Percentiles rank a stretch among this genome's conserved stretches.
Evolutionary conservation across 768 basidiomycete species (phyloP).

Genomic region (Phanerochaete carnosa): DNA sequence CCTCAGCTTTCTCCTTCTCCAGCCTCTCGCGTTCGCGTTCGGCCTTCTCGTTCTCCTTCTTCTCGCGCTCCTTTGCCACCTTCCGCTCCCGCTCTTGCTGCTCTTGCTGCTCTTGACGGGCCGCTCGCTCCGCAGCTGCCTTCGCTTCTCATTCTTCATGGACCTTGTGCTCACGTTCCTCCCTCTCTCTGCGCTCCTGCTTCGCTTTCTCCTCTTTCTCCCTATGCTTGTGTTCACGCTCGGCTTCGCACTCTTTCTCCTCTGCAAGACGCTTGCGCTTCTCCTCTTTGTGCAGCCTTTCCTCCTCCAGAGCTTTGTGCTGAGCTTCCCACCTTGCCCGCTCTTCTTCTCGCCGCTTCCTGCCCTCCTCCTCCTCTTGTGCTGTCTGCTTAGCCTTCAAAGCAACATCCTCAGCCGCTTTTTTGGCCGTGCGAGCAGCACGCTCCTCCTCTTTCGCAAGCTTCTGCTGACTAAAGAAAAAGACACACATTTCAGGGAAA

Average conservation of each 20-base stretch:
- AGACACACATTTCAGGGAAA: neutral
- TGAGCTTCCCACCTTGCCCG: conserved; percentile 71
- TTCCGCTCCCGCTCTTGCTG: conserved; percentile 69
- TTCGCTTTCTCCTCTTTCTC: conserved; percentile 67
- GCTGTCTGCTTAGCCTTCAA: conserved; percentile 71
- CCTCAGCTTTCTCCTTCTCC: conserved; percentile 29
- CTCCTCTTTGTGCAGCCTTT: conserved; percentile 78
- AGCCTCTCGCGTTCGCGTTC: conserved; percentile 25
- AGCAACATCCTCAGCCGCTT: conserved; percentile 83
- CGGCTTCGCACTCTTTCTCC: conserved; percentile 76
- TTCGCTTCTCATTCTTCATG: conserved; percentile 65
- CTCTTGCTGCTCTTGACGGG: conserved; percentile 43
- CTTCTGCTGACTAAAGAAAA: conserved; percentile 73
- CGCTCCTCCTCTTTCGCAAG: conserved; percentile 90
- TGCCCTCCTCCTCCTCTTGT: conserved; percentile 76
- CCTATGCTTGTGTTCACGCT: conserved; percentile 69
- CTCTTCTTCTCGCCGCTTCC: conserved; percentile 85
- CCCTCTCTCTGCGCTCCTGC: conserved; percentile 49
- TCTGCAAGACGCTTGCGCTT: conserved; percentile 69
- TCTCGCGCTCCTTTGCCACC: conserved; percentile 54
- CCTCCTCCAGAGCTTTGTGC: conserved; percentile 78
- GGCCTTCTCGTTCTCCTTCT: conserved; percentile 28
- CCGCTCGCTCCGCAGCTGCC: conserved; percentile 45
- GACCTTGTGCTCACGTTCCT: conserved; percentile 61
- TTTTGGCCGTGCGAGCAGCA: conserved; percentile 78